phyloP scores from a whole-genome alignment of 2,329 filamentous ascomycete species.

The Aureobasidium namibiae region DNA sequence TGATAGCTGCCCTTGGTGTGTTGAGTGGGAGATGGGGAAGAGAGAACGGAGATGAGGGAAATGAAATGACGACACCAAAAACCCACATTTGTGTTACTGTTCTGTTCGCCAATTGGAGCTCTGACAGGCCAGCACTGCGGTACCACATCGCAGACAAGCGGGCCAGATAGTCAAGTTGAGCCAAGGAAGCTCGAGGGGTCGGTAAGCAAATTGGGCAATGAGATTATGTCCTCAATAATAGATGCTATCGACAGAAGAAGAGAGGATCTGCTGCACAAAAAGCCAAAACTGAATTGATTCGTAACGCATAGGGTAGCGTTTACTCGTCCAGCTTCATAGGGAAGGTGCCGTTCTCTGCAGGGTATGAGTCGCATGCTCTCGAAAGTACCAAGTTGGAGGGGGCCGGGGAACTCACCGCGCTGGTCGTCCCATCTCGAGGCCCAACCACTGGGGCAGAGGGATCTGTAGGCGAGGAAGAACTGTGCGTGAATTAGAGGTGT shows the following conservation, averaged over 20 bases:
- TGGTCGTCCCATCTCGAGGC: slow-evolving; percentile 93
- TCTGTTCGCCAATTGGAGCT: not conserved
- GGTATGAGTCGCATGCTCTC: not conserved
- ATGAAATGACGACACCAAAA: not conserved
- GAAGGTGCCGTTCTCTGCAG: slow-evolving; percentile 48
- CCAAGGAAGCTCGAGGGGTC: not conserved
- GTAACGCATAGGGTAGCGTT: slow-evolving; percentile 13
- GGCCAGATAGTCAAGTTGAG: not conserved
- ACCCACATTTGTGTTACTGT: not conserved
- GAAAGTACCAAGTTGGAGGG: not conserved
- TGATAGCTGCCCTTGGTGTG: slow-evolving; percentile 9
- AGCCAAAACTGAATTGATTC: slow-evolving; percentile 1
- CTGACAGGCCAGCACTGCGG: not conserved
- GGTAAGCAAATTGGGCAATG: not conserved
- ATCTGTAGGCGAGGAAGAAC: slow-evolving; percentile 96
- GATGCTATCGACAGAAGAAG: slow-evolving; percentile 11
- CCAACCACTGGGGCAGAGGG: slow-evolving; percentile 94
- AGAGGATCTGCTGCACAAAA: not conserved
- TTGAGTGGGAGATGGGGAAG: not conserved
- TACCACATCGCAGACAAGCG: not conserved
- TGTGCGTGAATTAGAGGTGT: slow-evolving; percentile 30
- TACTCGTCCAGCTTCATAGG: slow-evolving; percentile 42
- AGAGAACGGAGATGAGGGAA: not conserved
- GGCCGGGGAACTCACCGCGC: slow-evolving; percentile 71
- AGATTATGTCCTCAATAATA: slow-evolving; percentile 9